A percentile compares a stretch with the other conserved stretches of the same genome.
These are phyloP conservation scores for Fusarium sp. DNA, from an alignment of 2,329 filamentous ascomycete genomes.

Conservation along the genomic window DNA sequence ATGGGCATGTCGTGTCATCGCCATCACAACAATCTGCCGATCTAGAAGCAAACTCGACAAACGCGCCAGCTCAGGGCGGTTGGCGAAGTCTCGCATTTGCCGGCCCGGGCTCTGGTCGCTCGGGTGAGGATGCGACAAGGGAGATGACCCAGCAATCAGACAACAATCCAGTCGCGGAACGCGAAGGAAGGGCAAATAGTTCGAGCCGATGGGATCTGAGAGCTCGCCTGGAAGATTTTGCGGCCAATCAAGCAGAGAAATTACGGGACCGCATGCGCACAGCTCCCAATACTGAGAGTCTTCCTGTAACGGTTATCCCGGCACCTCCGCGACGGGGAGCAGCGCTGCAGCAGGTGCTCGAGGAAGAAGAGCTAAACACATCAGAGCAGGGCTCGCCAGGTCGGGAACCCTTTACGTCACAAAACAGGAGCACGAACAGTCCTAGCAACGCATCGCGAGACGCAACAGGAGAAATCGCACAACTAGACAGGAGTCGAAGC, in stretches of 20 bases:
- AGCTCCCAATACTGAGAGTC: conserved; percentile 61
- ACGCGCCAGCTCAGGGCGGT: conserved; percentile 35
- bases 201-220: conserved; percentile 64
- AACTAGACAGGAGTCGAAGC: conserved; percentile 35
- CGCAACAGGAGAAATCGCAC: conserved; percentile 34
- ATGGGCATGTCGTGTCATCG: conserved; percentile 32
- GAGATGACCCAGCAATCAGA: conserved; percentile 10
- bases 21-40: conserved; percentile 34
- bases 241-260: conserved; percentile 67
- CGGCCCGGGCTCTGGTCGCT: conserved; percentile 18
- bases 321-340: conserved; percentile 67
- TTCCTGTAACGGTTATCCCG: conserved; percentile 69
- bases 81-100: conserved; percentile 42
- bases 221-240: conserved; percentile 68
- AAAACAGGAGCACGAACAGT: conserved; percentile 30
- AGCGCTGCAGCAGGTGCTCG: conserved; percentile 64
- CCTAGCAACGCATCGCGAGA: conserved; percentile 40
- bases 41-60: conserved; percentile 41
- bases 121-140: conserved; percentile 17
- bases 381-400: conserved; percentile 20
- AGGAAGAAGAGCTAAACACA: conserved; percentile 57
- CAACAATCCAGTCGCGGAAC: conserved; percentile 1
- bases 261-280: conserved; percentile 65
- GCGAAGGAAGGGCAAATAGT: conserved; percentile 22
- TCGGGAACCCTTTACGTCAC: conserved; percentile 22